phyloP scores from a whole-genome alignment of 148 eudicot species.

The Suaeda aralocaspica region DNA sequence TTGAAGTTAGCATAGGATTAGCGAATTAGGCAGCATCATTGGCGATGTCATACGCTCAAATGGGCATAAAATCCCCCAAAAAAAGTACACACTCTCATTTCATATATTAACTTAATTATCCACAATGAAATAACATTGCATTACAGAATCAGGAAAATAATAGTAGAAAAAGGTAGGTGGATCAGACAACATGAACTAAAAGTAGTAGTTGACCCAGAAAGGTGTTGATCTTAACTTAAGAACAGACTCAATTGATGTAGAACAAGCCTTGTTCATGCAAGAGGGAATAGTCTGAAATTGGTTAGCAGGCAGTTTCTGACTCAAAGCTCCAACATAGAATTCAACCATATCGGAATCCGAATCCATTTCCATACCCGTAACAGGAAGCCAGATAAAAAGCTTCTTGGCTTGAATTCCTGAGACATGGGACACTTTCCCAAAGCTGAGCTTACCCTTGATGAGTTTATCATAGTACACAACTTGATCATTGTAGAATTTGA shows the following conservation, averaged over 20 bases:
- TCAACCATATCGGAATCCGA: slow-evolving; percentile 36
- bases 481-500: slow-evolving; percentile 50
- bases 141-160: neutral
- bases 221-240: slow-evolving; percentile 1
- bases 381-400: slow-evolving; percentile 66
- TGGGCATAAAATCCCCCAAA: too few species aligned
- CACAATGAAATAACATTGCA: too few species aligned
- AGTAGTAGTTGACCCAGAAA: neutral
- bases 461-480: slow-evolving; percentile 50
- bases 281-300: slow-evolving; percentile 45
- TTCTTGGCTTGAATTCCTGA: slow-evolving; percentile 75
- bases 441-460: slow-evolving; percentile 51
- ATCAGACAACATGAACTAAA: neutral
- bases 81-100: too few species aligned
- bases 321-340: slow-evolving; percentile 63
- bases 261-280: slow-evolving; percentile 42
- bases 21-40: too few species aligned
- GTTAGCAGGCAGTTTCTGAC: slow-evolving; percentile 56
- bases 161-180: neutral
- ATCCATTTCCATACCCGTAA: slow-evolving; percentile 54
- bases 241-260: neutral
- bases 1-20: too few species aligned
- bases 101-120: too few species aligned
- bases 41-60: too few species aligned
- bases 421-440: slow-evolving; percentile 52